A percentile compares a stretch with the other conserved stretches of the same genome.
Conservation (phyloP, 164 flowering plant genomes). For the Liriodendron chinense region DNA sequence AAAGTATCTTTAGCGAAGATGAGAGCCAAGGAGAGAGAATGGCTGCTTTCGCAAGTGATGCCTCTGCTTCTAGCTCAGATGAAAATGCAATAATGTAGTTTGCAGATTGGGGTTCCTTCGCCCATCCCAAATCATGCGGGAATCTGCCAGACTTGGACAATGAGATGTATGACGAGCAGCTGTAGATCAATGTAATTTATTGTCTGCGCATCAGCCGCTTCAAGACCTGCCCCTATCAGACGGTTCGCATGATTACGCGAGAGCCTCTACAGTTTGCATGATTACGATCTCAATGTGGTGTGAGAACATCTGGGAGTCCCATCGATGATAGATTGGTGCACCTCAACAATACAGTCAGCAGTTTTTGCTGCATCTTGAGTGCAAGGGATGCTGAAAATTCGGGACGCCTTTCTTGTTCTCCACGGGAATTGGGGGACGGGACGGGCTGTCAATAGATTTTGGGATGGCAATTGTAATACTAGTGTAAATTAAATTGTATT, state of each 20-base stretch:
- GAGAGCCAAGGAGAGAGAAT: conserved; percentile 51
- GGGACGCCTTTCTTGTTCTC: too few species aligned
- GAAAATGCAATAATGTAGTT: conserved; percentile 26
- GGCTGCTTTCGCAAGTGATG: conserved; percentile 41
- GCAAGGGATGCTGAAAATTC: too few species aligned
- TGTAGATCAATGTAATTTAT: neutral
- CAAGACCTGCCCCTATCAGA: neutral
- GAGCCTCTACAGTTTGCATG: neutral
- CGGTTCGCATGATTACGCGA: neutral
- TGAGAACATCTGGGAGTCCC: too few species aligned
- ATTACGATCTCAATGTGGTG: too few species aligned
- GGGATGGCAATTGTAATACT: conserved; percentile 14
- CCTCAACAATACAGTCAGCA: too few species aligned
- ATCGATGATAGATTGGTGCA: too few species aligned
- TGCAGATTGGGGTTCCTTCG: neutral
- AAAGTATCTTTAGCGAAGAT: conserved; percentile 60
- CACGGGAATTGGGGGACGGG: neutral
- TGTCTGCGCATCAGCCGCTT: too few species aligned
- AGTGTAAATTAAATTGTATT: conserved; percentile 20
- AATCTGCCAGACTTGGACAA: neutral
- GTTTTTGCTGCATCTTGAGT: too few species aligned
- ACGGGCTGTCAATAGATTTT: neutral
- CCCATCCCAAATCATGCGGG: neutral
- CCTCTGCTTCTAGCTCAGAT: conserved; percentile 54
- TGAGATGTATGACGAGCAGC: neutral